Evolutionary conservation across 2,329 filamentous ascomycete species (phyloP).

Genomic region (Calycina marina): DNA sequence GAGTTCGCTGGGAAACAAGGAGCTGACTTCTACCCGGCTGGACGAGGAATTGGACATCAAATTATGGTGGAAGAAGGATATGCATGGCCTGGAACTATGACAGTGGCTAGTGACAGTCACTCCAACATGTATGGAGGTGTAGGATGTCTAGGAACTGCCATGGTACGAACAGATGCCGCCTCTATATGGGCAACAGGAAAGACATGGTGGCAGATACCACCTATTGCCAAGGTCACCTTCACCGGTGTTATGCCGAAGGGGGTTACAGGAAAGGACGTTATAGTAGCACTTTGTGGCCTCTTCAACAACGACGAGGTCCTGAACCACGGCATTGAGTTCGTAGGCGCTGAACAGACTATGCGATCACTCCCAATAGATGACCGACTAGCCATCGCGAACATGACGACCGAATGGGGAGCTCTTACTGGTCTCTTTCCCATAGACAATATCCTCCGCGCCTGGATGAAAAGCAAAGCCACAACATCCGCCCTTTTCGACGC

Average conservation of each 20-base stretch:
- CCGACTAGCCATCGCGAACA: slow-evolving; percentile 61
- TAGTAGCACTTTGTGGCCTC: slow-evolving; percentile 72
- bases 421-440: slow-evolving; percentile 60
- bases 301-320: slow-evolving; percentile 81
- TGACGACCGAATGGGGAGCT: slow-evolving; percentile 70
- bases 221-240: slow-evolving; percentile 66
- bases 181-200: slow-evolving; percentile 69
- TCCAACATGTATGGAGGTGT: slow-evolving; percentile 75
- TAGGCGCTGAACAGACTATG: slow-evolving; percentile 66
- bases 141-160: slow-evolving; percentile 59
- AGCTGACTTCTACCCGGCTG: slow-evolving; percentile 63
- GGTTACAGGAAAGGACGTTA: slow-evolving; percentile 88
- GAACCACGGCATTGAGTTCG: slow-evolving; percentile 84
- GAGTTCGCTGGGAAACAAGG: slow-evolving; percentile 68
- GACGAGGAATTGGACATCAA: slow-evolving; percentile 77
- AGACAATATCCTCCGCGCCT: slow-evolving; percentile 54
- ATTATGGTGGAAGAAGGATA: slow-evolving; percentile 78
- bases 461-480: slow-evolving; percentile 67
- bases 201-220: slow-evolving; percentile 85
- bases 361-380: slow-evolving; percentile 56
- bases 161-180: slow-evolving; percentile 80
- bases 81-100: slow-evolving; percentile 74
- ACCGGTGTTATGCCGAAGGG: slow-evolving; percentile 61
- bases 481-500: slow-evolving; percentile 45
- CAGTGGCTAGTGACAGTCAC: slow-evolving; percentile 67